Evolutionary conservation across 305 asterid species (phyloP).

Genomic region (Salvia sclarea): DNA sequence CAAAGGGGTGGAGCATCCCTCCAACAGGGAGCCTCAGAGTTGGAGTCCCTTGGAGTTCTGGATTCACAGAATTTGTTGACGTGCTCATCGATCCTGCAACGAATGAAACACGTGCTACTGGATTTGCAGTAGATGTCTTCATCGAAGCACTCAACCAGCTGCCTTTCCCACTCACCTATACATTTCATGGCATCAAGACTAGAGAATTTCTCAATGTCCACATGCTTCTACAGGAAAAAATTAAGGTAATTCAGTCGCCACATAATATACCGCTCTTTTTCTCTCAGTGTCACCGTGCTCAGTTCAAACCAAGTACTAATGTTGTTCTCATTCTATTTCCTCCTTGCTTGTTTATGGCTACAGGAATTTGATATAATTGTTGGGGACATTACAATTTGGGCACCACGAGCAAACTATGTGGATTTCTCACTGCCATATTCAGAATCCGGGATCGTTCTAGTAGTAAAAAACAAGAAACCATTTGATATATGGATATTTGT

Average conservation of each 20-base stretch:
- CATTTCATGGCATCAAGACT: slow-evolving; percentile 17
- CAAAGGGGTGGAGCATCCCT: slow-evolving; percentile 44
- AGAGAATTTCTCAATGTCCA: slow-evolving; percentile 24
- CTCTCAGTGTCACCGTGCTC: not conserved
- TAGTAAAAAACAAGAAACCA: slow-evolving; percentile 43
- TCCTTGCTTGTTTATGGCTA: not conserved
- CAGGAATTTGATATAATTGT: slow-evolving; percentile 50
- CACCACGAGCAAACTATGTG: slow-evolving; percentile 38
- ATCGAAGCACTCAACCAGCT: slow-evolving; percentile 13
- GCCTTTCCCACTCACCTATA: slow-evolving; percentile 17
- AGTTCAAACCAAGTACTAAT: too few species aligned
- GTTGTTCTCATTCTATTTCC: not conserved
- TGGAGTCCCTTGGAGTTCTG: slow-evolving; percentile 48
- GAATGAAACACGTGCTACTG: slow-evolving; percentile 22
- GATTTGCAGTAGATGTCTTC: slow-evolving; percentile 49
- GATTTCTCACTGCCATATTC: slow-evolving; percentile 60
- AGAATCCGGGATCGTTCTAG: slow-evolving; percentile 51
- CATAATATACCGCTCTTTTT: not conserved
- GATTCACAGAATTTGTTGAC: slow-evolving; percentile 43
- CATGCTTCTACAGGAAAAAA: slow-evolving; percentile 33
- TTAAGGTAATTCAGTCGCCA: slow-evolving; percentile 28
- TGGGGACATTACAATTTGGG: slow-evolving; percentile 59
- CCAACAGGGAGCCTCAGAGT: slow-evolving; percentile 31
- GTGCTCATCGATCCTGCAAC: slow-evolving; percentile 33
- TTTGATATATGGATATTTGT: slow-evolving; percentile 56